Evolutionary conservation across 371 early-diverging fungal genomes (phyloP).

Genomic region (Cladochytrium tenue): DNA sequence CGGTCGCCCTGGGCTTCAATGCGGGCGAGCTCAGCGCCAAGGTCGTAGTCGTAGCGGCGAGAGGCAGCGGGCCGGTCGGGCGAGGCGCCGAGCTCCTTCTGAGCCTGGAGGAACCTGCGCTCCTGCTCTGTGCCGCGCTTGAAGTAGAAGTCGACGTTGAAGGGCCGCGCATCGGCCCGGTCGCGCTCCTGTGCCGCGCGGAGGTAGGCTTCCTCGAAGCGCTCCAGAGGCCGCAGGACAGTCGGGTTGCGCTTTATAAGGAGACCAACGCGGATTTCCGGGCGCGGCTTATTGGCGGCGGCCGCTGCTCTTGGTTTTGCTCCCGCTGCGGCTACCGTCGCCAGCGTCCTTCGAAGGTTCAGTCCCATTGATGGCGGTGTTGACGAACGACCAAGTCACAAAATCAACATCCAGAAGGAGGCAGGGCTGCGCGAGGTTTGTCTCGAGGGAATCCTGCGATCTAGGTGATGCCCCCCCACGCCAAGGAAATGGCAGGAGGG

Average conservation of each 20-base stretch:
- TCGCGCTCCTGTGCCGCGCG: conserved; percentile 68
- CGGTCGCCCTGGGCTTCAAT: conserved; percentile 42
- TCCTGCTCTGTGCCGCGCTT: conserved; percentile 87
- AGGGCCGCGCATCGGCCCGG: conserved; percentile 53
- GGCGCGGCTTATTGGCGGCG: too few relatives aligned
- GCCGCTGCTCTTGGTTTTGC: too few relatives aligned
- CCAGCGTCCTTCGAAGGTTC: too few relatives aligned
- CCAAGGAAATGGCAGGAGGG: too few relatives aligned
- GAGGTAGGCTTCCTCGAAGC: conserved; percentile 78
- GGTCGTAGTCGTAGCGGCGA: conserved; percentile 17
- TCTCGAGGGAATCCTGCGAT: too few relatives aligned
- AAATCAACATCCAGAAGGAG: too few relatives aligned
- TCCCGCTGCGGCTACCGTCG: too few relatives aligned
- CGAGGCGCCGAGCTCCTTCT: conserved; percentile 24
- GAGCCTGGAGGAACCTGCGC: conserved; percentile 54
- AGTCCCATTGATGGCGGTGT: too few relatives aligned
- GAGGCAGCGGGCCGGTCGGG: conserved; percentile 36
- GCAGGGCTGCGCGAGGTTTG: too few relatives aligned
- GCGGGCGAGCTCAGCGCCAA: conserved; percentile 11
- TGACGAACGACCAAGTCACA: too few relatives aligned
- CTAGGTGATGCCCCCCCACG: too few relatives aligned
- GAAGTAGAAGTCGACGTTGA: conserved; percentile 83
- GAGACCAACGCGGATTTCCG: conserved; percentile 2
- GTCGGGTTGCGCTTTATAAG: conserved; percentile 63
- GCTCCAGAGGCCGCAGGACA: conserved; percentile 68